A percentile compares a stretch with the other conserved stretches of the same genome.
phyloP scores from a whole-genome alignment of 495 filamentous ascomycete species.

The Arthonia radiata region DNA sequence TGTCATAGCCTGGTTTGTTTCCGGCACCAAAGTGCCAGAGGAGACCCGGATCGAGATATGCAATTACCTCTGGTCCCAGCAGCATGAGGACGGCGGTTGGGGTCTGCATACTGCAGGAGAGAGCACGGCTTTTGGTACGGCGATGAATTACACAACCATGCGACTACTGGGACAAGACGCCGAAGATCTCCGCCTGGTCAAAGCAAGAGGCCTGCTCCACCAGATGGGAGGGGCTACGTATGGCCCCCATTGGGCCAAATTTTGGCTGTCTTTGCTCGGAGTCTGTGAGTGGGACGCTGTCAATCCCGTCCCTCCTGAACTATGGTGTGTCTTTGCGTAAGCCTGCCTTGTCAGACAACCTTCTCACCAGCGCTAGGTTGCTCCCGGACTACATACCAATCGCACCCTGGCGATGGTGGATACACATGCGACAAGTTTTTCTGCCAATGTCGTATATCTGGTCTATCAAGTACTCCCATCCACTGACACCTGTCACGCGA shows the following conservation, averaged over 20 bases:
- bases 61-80: constrained; percentile 74
- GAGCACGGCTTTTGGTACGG: constrained; percentile 72
- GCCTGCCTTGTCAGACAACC: neutral
- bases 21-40: constrained; percentile 65
- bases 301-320: constrained; percentile 76
- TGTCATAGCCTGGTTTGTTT: constrained; percentile 74
- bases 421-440: constrained; percentile 85
- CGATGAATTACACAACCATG: constrained; percentile 68
- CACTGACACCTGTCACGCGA: constrained; percentile 42
- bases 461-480: constrained; percentile 49
- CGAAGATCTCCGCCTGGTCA: constrained; percentile 66
- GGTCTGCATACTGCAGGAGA: constrained; percentile 92
- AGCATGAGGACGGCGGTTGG: constrained; percentile 85
- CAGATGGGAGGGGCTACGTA: constrained; percentile 64
- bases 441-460: constrained; percentile 78
- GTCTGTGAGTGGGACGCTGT: constrained; percentile 77
- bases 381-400: constrained; percentile 89
- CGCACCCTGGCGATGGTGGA: constrained; percentile 96
- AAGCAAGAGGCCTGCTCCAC: constrained; percentile 62
- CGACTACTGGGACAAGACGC: constrained; percentile 72
- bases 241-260: constrained; percentile 86
- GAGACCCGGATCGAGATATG: constrained; percentile 71
- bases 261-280: constrained; percentile 66
- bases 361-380: constrained; percentile 21
- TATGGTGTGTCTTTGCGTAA: constrained; percentile 41